phyloP scores from a whole-genome alignment of 2,329 filamentous ascomycete genomes.

The Cladosporium sphaerospermum region DNA sequence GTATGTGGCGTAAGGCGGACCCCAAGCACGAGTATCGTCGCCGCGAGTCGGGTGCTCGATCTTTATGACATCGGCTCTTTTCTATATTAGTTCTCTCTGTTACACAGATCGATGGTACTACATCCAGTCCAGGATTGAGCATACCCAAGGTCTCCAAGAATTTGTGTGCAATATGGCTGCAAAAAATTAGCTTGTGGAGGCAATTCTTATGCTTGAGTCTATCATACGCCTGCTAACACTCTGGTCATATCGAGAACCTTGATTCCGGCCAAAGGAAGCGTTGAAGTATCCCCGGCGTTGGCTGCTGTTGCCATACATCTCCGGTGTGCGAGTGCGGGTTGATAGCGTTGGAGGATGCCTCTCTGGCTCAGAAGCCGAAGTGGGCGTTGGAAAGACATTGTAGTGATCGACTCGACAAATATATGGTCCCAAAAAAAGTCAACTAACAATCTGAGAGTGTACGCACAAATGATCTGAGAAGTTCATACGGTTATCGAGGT shows the following conservation, averaged over 20 bases:
- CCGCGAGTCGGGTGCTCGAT: conserved; percentile 87
- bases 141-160: conserved; percentile 91
- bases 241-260: conserved; percentile 94
- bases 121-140: conserved; percentile 25
- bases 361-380: conserved; percentile 16
- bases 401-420: background rate
- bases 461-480: background rate
- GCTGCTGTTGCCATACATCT: conserved; percentile 39
- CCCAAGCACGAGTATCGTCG: conserved; percentile 95
- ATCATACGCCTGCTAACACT: conserved; percentile 76
- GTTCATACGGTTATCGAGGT: background rate
- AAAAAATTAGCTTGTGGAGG: conserved; percentile 12
- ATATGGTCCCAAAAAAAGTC: background rate
- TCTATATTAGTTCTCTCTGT: background rate
- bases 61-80: conserved; percentile 91
- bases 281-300: conserved; percentile 33
- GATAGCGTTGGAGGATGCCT: conserved; percentile 4
- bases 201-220: too few species aligned
- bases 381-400: conserved; percentile 20
- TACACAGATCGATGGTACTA: too few species aligned
- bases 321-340: conserved; percentile 16
- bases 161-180: conserved; percentile 95
- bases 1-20: conserved; percentile 85
- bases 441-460: background rate
- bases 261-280: conserved; percentile 72